Base-by-base conservation (phyloP, 768 basidiomycete genomes). In the Daedaleopsis sinensis region DNA sequence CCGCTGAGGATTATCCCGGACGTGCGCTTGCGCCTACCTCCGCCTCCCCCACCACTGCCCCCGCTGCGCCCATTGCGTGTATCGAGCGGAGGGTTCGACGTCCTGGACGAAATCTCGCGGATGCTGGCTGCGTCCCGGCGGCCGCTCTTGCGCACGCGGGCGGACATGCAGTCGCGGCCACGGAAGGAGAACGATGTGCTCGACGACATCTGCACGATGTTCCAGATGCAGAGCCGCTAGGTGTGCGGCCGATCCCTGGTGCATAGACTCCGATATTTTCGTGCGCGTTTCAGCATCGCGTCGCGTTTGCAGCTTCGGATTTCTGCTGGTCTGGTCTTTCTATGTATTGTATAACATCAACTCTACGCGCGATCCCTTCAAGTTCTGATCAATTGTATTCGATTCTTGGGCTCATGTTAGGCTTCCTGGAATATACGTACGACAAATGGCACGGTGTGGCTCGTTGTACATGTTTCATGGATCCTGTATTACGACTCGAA, bases 121-220 rank as follows among this genome's bases (percentile, higher is more conserved):
- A 55, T 63, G 62, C 42, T 63, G 24, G 1, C n/a, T 52, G 12
- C 7, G 4, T 35, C 57, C 32, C 46, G 57, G 42, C 13, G 39
- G 39, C 62, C 57, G 53, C 39, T 58, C 19, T 19, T 63, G 1
- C 55, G 50, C 19, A 39, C 47, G 36, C 24, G 13, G 19, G 47
- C 42, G 23, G 54, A 27, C 16, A 5, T 27, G 9, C 27, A 19
- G 27, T n/a, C 32, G 7, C 49, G 55, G 21, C 48, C 24, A 38
- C 19, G 24, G 39, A 19, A 47, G 9, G 46, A 46, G 37, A 57
- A 62, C 38, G 61, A 62, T 47, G 61, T 62, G n/a, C 36, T 62
- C 37, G 56, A 58, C 11, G 52, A 58, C 21, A 62, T 62, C n/a
- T 47, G 46, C 13, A 11, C 16, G n/a, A 62, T 62, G 61, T 44